These are phyloP conservation scores for Pichia sp. DNA, from an alignment of 1,139 yeast genomes.

Conservation along the genomic window DNA sequence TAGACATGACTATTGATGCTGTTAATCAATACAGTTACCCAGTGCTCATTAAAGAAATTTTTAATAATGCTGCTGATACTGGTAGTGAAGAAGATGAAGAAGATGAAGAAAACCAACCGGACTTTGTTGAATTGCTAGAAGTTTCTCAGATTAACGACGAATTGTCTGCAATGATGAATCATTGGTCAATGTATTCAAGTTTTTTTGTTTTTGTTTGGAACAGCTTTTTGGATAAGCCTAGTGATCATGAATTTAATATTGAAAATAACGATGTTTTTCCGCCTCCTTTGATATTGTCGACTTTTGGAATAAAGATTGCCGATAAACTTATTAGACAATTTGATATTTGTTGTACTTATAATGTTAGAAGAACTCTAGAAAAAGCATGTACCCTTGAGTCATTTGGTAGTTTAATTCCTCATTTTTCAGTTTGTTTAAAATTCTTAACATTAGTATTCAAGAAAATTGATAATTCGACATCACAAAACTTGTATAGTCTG, in stretches of 20 bases:
- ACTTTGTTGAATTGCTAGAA: conserved; percentile 37
- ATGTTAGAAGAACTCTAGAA: conserved; percentile 72
- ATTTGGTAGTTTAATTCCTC: conserved; percentile 41
- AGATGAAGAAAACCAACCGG: conserved; percentile 17
- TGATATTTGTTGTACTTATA: conserved; percentile 57
- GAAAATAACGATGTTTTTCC: conserved; percentile 35
- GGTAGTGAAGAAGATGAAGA: conserved; percentile 18
- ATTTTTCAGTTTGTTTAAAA: conserved; percentile 23
- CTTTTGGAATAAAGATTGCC: conserved; percentile 54
- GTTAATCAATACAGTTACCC: conserved; percentile 56
- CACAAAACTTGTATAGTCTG: conserved; percentile 18
- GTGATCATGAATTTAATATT: neutral
- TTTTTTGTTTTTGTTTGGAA: conserved; percentile 67
- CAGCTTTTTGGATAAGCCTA: conserved; percentile 30
- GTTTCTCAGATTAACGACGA: conserved; percentile 59
- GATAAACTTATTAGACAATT: conserved; percentile 52
- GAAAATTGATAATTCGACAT: conserved; percentile 16
- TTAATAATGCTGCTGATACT: conserved; percentile 12
- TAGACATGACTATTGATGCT: conserved; percentile 51
- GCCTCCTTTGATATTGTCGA: conserved; percentile 50
- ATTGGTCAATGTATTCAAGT: conserved; percentile 80
- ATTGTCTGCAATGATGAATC: conserved; percentile 66
- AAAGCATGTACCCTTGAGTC: conserved; percentile 79
- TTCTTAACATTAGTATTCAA: conserved; percentile 20
- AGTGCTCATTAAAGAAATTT: conserved; percentile 31